Base-by-base conservation (phyloP, 768 basidiomycete genomes). In the Naganishia friedmannii region DNA sequence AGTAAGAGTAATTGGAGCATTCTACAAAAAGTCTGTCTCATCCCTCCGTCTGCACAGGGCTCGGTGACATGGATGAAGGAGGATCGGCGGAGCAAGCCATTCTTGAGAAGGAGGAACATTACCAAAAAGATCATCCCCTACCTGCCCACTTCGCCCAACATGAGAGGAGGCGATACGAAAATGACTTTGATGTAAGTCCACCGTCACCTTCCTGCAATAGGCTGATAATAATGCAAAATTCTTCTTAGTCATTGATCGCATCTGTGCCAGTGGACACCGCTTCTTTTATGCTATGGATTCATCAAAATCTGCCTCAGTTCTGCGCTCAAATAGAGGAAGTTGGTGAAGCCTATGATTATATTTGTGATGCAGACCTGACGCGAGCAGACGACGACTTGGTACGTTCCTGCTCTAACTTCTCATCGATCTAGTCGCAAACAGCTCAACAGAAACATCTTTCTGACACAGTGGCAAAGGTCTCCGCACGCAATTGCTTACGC, bases 221-320 rank as follows among this genome's bases (percentile, higher is more conserved):
- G 60, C 42, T 42, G 23, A 31, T 54, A 21, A 2, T 34, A 45
- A 19, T 13, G 32, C 67, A 39, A 17, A 31, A 65, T 19, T 37
- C 31, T 37, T 39, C 4, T 2, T 70, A 93, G 92, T 78, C 79
- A 13, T 81, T 97, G 3, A 90, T 90, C 77, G 86, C 89, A 0
- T 76, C 80, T 0, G 73, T 79, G 0, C 93, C 95, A 0, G 89
- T 98, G 67, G 96, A 99, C 80, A 88, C 92, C 0, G 91, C 91
- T 1, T 83, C 97, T 1, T 90, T 93, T 72, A 89, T 89, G 2
- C 81, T 95, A 8, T 99, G 97, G 77, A 84, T 94, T 10, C 96
- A 99, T 74, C 93, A 98, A 79, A 98, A 96, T 77, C 92, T 94
- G 74, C 85, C 89, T 0, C 88, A 89, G 68, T 98, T 91, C 76